Evolutionary conservation across 495 filamentous ascomycete species (phyloP), one percentile per base, ranked within the genome.

Genomic region (Neurospora sp.): DNA sequence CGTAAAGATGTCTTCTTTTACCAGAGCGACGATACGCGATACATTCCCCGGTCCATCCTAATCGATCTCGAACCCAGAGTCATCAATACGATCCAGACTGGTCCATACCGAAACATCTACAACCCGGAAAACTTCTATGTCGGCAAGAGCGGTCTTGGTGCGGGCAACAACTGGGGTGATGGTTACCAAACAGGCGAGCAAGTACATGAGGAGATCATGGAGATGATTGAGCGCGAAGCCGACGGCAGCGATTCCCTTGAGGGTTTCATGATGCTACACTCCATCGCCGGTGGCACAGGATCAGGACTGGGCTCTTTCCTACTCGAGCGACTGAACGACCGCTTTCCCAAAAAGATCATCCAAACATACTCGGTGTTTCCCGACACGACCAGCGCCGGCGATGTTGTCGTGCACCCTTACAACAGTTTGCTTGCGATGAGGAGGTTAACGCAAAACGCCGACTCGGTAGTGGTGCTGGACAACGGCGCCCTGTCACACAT

Each of bases 1-100:
- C 90, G 96, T 78, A 99, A 99, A 82, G 96, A 99, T 83, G 96
- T 98, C 70, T 99, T 99, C 84, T 99, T 98, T 88, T 99, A 99
- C 83, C 96, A 98, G 86, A 93, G 91, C 72, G 96, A 99, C 83
- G 96, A 99, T 82, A 99, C 96, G 69, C 89, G 96, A 84, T 99
- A 99, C 84, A 98, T 99, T 78, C 96, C 96, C 35, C 90, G 96
- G 81, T 95, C 96, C 35, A 98, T 99, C 76, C 86, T 99, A 39
- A 91, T 99, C 70, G 96, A 99, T 81, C 85, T 99, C 72, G 96
- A 99, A 82, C 96, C 96, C 37, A 86, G 96, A 70, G 94, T 99
- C 62, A 93, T 99, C 77, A 91, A 98, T 79, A 83, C 88, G 60
- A 98, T 99, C 77, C 96, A 97, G 85, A 90, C 91, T 44, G 94